Base-by-base conservation (phyloP, 768 basidiomycete genomes). In the Auriculariales sp. region DNA sequence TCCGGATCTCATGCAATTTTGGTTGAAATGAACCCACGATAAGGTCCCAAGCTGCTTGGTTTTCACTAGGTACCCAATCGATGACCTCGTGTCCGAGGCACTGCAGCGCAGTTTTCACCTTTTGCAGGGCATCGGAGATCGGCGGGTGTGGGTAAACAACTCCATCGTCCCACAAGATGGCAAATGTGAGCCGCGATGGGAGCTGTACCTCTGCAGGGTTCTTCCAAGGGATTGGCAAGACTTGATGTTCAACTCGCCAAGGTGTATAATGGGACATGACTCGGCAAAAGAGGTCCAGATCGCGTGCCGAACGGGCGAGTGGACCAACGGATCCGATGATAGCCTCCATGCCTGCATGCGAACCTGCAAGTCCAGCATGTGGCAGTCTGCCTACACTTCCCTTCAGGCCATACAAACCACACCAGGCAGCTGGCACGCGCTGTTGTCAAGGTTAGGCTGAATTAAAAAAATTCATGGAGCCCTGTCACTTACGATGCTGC, bases 51-150 rank as follows among this genome's bases (percentile, higher is more conserved):
- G 68, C 67, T 35, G 62, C 52, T 48, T 67, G 59, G 54, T 74
- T 71, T 36, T 68, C 65, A 19, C 70, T 48, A n/a, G 73, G 69
- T 22, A 61, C 49, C 72, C 73, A 76, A 32, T 64, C 56, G 19
- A 76, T 64, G n/a, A 76, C 71, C 46, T 76, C 70, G 55, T 76
- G 75, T 3, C 74, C 74, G 3, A 71, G 71, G 24, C 58, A 63
- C 49, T 63, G 53, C 32, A 76, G 58, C 15, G 66, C 69, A 14
- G 64, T 56, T 52, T 66, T 69, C 47, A 64, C 63, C 45, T 54
- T 55, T 50, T 67, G 58, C 54, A 78, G 52, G 17, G 69, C 74
- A 28, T 65, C 61, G 0, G 57, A 53, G 30, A 75, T 65, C 1
- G 74, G 74, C 32, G 75, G 73, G 48, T 73, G 71, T 29, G 74